Percentiles rank a stretch among this genome's conserved stretches.
Evolutionary conservation across 2,329 filamentous ascomycete genomes (phyloP).

Genomic region (Pseudogymnoascus sp.): DNA sequence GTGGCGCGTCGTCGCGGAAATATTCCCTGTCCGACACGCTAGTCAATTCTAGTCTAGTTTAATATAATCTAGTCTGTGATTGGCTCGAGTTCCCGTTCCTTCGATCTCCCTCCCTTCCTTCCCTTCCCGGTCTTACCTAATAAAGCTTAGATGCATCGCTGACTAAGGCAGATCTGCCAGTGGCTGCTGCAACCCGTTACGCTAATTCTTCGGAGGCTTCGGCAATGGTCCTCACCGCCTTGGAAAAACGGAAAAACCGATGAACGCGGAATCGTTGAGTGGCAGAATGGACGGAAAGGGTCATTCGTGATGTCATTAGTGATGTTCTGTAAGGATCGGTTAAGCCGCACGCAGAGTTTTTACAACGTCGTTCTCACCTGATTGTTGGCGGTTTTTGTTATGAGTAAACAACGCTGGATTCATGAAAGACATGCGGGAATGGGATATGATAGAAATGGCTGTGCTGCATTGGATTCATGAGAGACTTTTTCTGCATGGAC

Average conservation of each 20-base stretch:
- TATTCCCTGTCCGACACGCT: neutral
- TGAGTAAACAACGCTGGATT: no score
- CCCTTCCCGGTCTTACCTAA: neutral
- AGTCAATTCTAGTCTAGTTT: no score
- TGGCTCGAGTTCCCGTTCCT: neutral
- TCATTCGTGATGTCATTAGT: neutral
- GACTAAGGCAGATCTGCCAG: neutral
- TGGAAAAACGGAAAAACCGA: neutral
- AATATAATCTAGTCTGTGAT: neutral
- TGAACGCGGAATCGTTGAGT: neutral
- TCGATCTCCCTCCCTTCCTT: neutral
- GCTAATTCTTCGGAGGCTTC: neutral
- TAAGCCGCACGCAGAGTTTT: neutral
- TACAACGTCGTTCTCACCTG: neutral
- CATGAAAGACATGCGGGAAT: neutral
- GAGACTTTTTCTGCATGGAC: neutral
- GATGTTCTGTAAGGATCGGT: neutral
- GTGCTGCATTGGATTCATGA: neutral
- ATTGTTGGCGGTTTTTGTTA: neutral
- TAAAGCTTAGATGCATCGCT: neutral
- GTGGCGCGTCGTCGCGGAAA: neutral
- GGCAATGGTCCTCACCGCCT: neutral
- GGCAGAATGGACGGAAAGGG: neutral
- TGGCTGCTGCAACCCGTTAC: neutral
- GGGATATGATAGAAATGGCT: neutral